phyloP scores from a whole-genome alignment of 2,329 filamentous ascomycete species.

The Peltaster fructicola region DNA sequence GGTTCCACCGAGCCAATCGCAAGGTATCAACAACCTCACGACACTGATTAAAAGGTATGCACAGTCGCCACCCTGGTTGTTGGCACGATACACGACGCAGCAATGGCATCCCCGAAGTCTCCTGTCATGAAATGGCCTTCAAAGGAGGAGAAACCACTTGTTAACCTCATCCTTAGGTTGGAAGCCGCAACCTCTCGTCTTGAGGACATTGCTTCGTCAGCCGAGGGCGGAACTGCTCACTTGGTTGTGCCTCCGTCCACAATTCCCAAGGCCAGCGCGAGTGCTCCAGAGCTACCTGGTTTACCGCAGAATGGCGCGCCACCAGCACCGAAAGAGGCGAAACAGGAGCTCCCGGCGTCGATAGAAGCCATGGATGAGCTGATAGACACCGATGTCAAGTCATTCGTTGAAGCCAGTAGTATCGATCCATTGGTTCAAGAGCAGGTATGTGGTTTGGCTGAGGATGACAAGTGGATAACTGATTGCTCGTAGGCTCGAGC shows the following conservation, averaged over 20 bases:
- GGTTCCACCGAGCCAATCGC: too few species aligned
- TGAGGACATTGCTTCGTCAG: conserved; percentile 84
- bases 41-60: conserved; percentile 89
- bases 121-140: too few species aligned
- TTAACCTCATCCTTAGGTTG: conserved; percentile 45
- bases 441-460: conserved; percentile 39
- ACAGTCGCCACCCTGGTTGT: too few species aligned
- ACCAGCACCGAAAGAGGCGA: conserved; percentile 17
- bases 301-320: conserved; percentile 2
- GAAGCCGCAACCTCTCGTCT: conserved; percentile 92
- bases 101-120: too few species aligned
- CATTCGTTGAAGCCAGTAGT: conserved; percentile 62
- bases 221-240: conserved; percentile 24
- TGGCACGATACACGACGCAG: too few species aligned
- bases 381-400: conserved; percentile 53
- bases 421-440: conserved; percentile 47
- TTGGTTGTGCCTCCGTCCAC: conserved; percentile 20
- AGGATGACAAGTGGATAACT: conserved; percentile 2
- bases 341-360: conserved; percentile 47
- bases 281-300: conserved; percentile 13
- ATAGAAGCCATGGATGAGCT: conserved; percentile 78
- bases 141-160: conserved; percentile 31
- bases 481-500: conserved; percentile 17
- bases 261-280: too few species aligned
- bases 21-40: conserved; percentile 85